These are phyloP conservation scores for Ogataea parapolymorpha DNA, from an alignment of 805 yeast species.

Conservation along the genomic window DNA sequence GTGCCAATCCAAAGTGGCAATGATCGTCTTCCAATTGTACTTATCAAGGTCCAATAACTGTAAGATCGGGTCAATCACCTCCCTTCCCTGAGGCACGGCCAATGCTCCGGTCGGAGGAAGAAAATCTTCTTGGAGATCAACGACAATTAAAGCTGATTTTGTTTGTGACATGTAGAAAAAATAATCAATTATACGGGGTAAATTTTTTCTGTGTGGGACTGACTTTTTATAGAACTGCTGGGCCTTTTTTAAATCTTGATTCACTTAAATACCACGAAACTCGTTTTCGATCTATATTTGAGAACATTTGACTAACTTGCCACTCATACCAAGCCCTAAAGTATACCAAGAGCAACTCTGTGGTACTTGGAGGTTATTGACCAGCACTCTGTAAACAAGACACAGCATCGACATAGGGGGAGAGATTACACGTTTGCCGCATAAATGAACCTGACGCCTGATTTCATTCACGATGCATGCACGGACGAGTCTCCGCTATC, in stretches of 20 bases:
- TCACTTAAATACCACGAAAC: too few relatives aligned
- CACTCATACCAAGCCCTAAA: too few relatives aligned
- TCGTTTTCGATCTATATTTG: too few relatives aligned
- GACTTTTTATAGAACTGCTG: neutral
- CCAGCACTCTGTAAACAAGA: too few relatives aligned
- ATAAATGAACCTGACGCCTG: constrained; percentile 3
- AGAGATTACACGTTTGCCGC: neutral
- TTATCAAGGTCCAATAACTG: constrained; percentile 39
- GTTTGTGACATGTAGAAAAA: constrained; percentile 3
- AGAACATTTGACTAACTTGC: too few relatives aligned
- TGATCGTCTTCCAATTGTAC: constrained; percentile 58
- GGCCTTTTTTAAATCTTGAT: neutral
- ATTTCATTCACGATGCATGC: constrained; percentile 3
- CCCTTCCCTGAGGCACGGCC: constrained; percentile 66
- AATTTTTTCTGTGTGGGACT: constrained; percentile 1
- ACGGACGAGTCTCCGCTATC: constrained; percentile 13
- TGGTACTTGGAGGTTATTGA: too few relatives aligned
- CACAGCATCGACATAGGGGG: neutral
- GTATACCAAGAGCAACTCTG: too few relatives aligned
- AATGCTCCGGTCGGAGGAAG: constrained; percentile 74
- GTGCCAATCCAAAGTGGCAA: constrained; percentile 89
- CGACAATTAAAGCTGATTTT: constrained; percentile 59
- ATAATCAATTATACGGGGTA: constrained; percentile 1
- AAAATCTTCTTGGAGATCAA: constrained; percentile 87
- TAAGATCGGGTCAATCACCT: constrained; percentile 50